Conservation (phyloP, 768 basidiomycete genomes). For the Boletus vinaceobasis region DNA sequence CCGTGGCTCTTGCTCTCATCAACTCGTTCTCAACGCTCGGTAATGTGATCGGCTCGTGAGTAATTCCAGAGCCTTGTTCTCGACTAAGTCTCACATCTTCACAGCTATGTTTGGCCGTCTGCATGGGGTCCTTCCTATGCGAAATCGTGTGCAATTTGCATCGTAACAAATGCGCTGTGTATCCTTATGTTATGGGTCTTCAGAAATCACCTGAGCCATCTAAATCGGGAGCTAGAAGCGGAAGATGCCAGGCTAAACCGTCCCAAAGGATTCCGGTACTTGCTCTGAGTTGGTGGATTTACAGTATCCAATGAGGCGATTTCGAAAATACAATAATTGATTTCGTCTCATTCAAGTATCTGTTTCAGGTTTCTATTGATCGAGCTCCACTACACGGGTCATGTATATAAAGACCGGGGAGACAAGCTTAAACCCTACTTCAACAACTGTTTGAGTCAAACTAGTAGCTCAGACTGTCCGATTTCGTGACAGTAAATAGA, state of each 20-base stretch:
- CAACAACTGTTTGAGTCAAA: neutral
- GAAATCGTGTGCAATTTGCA: conserved; percentile 71
- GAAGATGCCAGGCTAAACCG: conserved; percentile 36
- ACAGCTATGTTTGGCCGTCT: conserved; percentile 63
- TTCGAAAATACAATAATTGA: neutral
- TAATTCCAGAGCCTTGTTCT: conserved; percentile 10
- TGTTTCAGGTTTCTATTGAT: neutral
- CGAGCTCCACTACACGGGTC: neutral
- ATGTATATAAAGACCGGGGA: neutral
- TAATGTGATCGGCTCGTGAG: conserved; percentile 80
- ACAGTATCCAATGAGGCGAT: neutral
- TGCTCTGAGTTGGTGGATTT: conserved; percentile 32
- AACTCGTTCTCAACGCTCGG: conserved; percentile 82
- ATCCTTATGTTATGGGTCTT: conserved; percentile 52
- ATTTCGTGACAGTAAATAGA: neutral
- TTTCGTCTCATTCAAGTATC: neutral
- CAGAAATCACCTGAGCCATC: conserved; percentile 38
- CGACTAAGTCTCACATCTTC: conserved; percentile 4
- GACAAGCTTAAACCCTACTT: neutral
- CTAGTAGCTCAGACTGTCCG: neutral
- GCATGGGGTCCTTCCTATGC: conserved; percentile 70
- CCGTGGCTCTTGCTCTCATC: conserved; percentile 80
- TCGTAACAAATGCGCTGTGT: conserved; percentile 48
- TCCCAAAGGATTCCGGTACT: conserved; percentile 43
- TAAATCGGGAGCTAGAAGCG: conserved; percentile 41